phyloP scores from a whole-genome alignment of 1,284 basidiomycete species.

The Malassezia yamatoensis region DNA sequence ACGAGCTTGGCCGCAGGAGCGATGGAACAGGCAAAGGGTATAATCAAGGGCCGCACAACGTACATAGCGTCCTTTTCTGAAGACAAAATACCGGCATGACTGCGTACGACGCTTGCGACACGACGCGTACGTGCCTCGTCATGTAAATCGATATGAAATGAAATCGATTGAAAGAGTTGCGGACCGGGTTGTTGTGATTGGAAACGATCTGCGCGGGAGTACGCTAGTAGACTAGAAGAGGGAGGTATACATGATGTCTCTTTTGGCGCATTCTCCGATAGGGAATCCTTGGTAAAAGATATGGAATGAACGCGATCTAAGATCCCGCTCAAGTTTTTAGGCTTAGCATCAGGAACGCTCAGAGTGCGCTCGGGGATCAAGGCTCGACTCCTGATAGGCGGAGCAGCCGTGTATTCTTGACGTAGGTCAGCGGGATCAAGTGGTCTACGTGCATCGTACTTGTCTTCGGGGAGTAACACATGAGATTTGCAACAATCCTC shows the following conservation, averaged over 20 bases:
- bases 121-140: slow-evolving; percentile 17
- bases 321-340: background rate
- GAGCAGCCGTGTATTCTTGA: too few relatives aligned
- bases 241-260: background rate
- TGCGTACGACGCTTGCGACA: slow-evolving; percentile 18
- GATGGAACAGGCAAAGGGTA: background rate
- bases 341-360: background rate
- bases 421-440: background rate
- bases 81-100: slow-evolving; percentile 19
- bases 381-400: background rate
- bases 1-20: slow-evolving; percentile 17
- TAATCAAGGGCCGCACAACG: background rate
- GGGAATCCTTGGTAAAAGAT: background rate
- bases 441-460: slow-evolving; percentile 22
- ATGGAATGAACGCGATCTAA: background rate
- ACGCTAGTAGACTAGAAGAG: background rate
- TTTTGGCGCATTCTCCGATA: background rate
- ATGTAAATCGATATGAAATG: slow-evolving; percentile 19
- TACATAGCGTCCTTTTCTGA: background rate
- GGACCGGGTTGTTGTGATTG: background rate
- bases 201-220: slow-evolving; percentile 10
- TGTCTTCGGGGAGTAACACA: slow-evolving; percentile 49
- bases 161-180: slow-evolving; percentile 12
- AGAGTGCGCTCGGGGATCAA: background rate
- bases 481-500: slow-evolving; percentile 65